Evolutionary conservation across 768 basidiomycete genomes (phyloP).

Genomic region (Naganishia friedmannii): DNA sequence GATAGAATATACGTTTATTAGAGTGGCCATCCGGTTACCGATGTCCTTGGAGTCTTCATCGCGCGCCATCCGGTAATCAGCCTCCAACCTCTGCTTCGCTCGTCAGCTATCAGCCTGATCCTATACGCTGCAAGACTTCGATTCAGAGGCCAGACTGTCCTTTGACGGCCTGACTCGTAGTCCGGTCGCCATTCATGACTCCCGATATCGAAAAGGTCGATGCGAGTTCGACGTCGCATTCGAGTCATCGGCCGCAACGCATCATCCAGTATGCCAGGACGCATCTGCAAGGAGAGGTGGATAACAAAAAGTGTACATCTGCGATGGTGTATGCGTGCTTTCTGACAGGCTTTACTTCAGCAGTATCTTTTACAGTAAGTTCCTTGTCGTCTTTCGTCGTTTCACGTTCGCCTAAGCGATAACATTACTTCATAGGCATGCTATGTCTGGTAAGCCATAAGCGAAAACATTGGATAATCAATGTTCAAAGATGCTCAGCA

Average conservation of each 20-base stretch:
- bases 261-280: not conserved
- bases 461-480: not conserved
- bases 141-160: not conserved
- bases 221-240: slow-evolving; percentile 3
- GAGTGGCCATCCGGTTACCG: not conserved
- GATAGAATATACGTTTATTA: not conserved
- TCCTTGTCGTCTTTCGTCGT: not conserved
- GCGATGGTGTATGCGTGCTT: slow-evolving; percentile 44
- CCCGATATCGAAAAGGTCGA: slow-evolving; percentile 10
- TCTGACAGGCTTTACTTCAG: slow-evolving; percentile 40
- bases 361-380: slow-evolving; percentile 33
- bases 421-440: slow-evolving; percentile 38
- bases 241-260: slow-evolving; percentile 8
- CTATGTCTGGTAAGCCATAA: slow-evolving; percentile 41
- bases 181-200: not conserved
- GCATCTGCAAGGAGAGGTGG: slow-evolving; percentile 17
- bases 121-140: no score
- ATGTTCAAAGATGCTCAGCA: no score
- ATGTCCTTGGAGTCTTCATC: not conserved
- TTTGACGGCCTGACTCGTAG: not conserved
- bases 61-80: no score
- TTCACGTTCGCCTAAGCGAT: slow-evolving; percentile 28
- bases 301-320: slow-evolving; percentile 23
- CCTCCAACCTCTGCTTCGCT: no score
- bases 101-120: no score